phyloP scores from a whole-genome alignment of 257 asterid species.

The Verbascum thapsus region DNA sequence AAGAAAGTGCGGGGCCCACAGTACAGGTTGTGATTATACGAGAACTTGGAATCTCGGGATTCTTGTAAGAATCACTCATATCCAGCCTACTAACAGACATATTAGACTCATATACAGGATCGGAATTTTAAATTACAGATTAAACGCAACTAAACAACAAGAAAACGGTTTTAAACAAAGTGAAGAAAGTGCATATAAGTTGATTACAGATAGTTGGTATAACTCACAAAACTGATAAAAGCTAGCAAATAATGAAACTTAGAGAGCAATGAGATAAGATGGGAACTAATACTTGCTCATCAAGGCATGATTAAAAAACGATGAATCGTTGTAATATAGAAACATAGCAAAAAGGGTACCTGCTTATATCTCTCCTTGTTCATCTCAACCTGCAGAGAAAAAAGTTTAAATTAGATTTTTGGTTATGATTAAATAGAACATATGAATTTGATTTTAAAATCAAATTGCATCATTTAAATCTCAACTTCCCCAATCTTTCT shows the following conservation, averaged over 20 bases:
- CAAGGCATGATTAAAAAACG: too few relatives aligned
- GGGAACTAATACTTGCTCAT: too few relatives aligned
- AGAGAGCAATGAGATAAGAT: too few relatives aligned
- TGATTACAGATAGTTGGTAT: not conserved
- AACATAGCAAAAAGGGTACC: slow-evolving; percentile 45
- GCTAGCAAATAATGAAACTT: too few relatives aligned
- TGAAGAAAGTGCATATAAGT: slow-evolving; percentile 3
- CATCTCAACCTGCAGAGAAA: slow-evolving; percentile 70
- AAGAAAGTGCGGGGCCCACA: too few relatives aligned
- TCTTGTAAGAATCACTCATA: too few relatives aligned
- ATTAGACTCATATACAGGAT: not conserved
- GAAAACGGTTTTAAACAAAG: slow-evolving; percentile 1
- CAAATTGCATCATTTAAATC: not conserved
- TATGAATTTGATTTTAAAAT: not conserved
- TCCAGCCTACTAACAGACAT: too few relatives aligned
- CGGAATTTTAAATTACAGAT: slow-evolving; percentile 1
- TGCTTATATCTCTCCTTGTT: slow-evolving; percentile 65
- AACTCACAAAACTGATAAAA: not conserved
- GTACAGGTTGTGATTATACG: too few relatives aligned
- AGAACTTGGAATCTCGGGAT: too few relatives aligned
- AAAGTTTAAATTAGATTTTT: slow-evolving; percentile 26
- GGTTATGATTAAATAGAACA: not conserved
- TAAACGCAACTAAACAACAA: slow-evolving; percentile 2
- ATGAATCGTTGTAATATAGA: not conserved
- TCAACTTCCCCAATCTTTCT: not conserved